Conservation (phyloP, 441 rosid species). For the Brassica balearica region DNA sequence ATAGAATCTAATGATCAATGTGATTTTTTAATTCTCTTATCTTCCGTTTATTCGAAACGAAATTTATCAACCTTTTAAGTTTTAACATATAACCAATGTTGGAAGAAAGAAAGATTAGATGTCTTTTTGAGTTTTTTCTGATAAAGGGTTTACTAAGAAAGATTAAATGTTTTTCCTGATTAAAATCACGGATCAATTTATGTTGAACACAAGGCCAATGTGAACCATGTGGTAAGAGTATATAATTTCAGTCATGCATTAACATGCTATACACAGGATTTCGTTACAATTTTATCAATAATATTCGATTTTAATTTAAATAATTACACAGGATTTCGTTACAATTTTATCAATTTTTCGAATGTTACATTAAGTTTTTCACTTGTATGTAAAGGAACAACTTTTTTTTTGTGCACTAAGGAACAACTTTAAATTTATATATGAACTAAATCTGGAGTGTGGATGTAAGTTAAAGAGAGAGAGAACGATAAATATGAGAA, state of each 20-base stretch:
- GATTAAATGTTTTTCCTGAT: background rate
- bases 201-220: background rate
- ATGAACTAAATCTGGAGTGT: no score
- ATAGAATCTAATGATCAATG: conserved; percentile 14
- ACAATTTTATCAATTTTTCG: background rate
- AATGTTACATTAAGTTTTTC: background rate
- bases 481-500: no score
- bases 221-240: background rate
- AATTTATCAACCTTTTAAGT: background rate
- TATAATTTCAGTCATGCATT: background rate
- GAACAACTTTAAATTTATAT: no score
- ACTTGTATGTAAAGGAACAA: background rate
- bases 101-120: background rate
- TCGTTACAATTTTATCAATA: background rate
- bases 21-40: conserved; percentile 16
- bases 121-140: no score
- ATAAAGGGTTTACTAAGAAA: no score
- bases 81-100: background rate
- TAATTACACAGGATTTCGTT: background rate
- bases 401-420: no score
- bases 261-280: background rate
- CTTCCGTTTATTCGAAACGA: background rate
- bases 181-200: background rate
- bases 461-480: no score
- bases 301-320: background rate